Conservation (phyloP, 306 rosid species). For the Acacia melanoxylon region DNA sequence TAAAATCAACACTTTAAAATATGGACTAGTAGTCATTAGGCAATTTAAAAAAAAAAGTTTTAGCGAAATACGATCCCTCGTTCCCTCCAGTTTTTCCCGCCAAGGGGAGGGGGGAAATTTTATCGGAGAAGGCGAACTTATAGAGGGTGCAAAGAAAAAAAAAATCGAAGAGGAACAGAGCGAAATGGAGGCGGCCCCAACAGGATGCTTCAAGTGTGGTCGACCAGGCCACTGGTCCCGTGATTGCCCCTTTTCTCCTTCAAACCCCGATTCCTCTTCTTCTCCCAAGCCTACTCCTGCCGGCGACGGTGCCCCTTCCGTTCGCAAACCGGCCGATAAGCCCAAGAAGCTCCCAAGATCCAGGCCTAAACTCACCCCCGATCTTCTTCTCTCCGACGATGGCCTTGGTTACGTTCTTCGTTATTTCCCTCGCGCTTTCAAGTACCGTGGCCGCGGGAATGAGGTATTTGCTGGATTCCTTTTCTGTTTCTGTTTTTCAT, state of each 20-base stretch:
- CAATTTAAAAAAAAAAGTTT: no score
- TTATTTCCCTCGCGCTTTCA: constrained; percentile 83
- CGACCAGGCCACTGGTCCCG: constrained; percentile 99
- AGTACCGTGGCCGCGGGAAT: constrained; percentile 80
- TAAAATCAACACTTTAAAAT: no score
- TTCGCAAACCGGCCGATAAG: constrained; percentile 36
- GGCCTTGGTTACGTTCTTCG: constrained; percentile 96
- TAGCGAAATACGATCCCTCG: background rate
- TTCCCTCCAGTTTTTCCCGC: constrained; percentile 41
- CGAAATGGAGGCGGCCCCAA: constrained; percentile 48
- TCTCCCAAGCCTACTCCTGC: constrained; percentile 21
- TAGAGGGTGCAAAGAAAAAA: background rate
- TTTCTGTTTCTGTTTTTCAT: background rate
- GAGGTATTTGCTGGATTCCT: constrained; percentile 50
- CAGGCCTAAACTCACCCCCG: constrained; percentile 87
- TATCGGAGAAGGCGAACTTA: background rate
- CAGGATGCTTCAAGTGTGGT: constrained; percentile 97
- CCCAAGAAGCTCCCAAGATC: constrained; percentile 64
- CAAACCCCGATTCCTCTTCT: constrained; percentile 37
- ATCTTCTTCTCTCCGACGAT: constrained; percentile 78
- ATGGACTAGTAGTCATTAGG: no score
- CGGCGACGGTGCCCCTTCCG: background rate
- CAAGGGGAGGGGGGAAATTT: background rate
- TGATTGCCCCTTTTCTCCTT: constrained; percentile 76
- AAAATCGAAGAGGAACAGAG: constrained; percentile 7